Evolutionary conservation across 768 basidiomycete species (phyloP).

Genomic region (Amanita molliuscula): DNA sequence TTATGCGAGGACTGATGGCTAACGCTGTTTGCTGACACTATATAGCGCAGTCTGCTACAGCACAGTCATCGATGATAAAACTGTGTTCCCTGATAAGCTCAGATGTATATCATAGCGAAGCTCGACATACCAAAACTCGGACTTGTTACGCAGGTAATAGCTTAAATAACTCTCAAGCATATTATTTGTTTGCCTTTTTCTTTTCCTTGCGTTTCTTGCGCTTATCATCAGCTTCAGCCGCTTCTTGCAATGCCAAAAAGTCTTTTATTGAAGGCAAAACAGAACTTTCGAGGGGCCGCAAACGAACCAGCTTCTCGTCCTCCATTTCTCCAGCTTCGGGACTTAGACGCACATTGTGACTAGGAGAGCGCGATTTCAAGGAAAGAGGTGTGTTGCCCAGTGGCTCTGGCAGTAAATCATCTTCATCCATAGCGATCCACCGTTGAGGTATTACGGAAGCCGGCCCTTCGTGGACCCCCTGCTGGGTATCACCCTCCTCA

Average conservation of each 20-base stretch:
- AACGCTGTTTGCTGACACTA: too few species aligned
- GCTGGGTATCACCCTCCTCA: conserved; percentile 5
- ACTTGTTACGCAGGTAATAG: background rate
- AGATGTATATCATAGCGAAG: too few species aligned
- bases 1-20: too few species aligned
- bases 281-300: conserved; percentile 73
- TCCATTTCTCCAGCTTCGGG: conserved; percentile 28
- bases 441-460: conserved; percentile 16
- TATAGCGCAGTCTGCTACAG: too few species aligned
- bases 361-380: conserved; percentile 10
- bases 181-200: conserved; percentile 32
- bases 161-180: too few species aligned
- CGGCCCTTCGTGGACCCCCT: background rate
- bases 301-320: conserved; percentile 37
- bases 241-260: conserved; percentile 69
- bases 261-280: conserved; percentile 76
- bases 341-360: background rate
- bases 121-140: too few species aligned
- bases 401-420: conserved; percentile 13
- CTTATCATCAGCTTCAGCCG: conserved; percentile 54
- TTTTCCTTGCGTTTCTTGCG: conserved; percentile 70
- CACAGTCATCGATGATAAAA: background rate
- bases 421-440: conserved; percentile 39
- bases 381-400: conserved; percentile 8
- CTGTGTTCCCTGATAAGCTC: background rate